A percentile compares a stretch with the other conserved stretches of the same genome.
Evolutionary conservation across 2,329 filamentous ascomycete species (phyloP).

Genomic region (Diplodia sapinea): DNA sequence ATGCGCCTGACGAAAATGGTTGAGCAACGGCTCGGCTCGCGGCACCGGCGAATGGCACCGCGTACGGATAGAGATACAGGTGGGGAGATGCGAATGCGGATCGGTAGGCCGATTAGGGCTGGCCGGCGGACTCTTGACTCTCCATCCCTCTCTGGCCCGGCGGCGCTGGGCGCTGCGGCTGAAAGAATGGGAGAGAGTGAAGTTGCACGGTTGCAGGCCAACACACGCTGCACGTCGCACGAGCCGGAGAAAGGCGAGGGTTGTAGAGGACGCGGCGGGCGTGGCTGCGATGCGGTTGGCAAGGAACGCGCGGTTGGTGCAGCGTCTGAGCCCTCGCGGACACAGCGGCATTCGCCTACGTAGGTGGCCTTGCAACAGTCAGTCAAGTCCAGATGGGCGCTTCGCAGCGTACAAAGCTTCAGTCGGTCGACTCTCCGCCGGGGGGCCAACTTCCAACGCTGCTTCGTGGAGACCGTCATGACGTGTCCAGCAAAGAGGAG

Average conservation of each 20-base stretch:
- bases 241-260: background rate
- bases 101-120: constrained; percentile 19
- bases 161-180: background rate
- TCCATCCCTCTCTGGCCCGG: background rate
- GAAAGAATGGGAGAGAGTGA: background rate
- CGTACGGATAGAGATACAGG: constrained; percentile 11
- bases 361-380: background rate
- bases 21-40: background rate
- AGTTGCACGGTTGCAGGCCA: constrained; percentile 9
- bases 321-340: background rate
- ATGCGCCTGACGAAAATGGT: constrained; percentile 26
- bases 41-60: constrained; percentile 7
- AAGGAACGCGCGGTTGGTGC: constrained; percentile 1
- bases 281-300: background rate
- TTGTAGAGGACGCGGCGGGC: too few species aligned
- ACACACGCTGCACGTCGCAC: constrained; percentile 10
- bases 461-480: background rate
- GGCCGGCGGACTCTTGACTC: background rate
- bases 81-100: background rate
- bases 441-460: too few species aligned
- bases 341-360: background rate
- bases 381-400: too few species aligned
- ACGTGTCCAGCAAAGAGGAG: background rate
- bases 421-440: background rate
- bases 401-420: background rate